Conservation (phyloP, 2,329 filamentous ascomycete genomes). For the Teratosphaeria nubilosa region DNA sequence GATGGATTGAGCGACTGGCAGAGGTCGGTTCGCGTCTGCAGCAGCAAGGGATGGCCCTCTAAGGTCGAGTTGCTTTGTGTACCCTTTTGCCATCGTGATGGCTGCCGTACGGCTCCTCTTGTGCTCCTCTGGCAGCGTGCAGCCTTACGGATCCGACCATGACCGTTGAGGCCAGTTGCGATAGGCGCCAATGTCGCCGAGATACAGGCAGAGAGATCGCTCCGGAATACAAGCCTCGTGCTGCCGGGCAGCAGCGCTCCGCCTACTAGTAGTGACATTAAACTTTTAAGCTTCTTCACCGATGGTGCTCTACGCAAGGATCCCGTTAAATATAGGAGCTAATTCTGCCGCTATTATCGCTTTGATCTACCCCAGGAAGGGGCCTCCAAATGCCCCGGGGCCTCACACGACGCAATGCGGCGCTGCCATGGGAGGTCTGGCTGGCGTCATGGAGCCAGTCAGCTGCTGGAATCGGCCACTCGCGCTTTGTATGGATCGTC, state of each 20-base stretch:
- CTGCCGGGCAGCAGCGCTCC: not conserved
- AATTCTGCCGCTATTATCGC: constrained; percentile 12
- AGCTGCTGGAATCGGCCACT: constrained; percentile 13
- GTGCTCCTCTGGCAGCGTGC: constrained; percentile 4
- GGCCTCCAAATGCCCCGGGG: constrained; percentile 9
- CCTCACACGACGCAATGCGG: constrained; percentile 23
- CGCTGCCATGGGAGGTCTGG: constrained; percentile 20
- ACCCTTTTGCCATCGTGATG: constrained; percentile 11
- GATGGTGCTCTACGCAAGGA: constrained; percentile 6
- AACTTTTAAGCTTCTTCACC: constrained; percentile 13
- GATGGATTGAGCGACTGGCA: constrained; percentile 6
- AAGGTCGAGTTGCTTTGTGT: constrained; percentile 8
- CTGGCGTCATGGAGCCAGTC: constrained; percentile 23
- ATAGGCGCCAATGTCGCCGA: not conserved
- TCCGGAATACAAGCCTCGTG: not conserved
- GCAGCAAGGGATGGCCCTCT: constrained; percentile 12
- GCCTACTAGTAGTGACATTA: constrained; percentile 7
- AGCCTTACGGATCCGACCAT: constrained; percentile 1
- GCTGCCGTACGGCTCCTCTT: constrained; percentile 11
- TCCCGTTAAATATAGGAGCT: constrained; percentile 14
- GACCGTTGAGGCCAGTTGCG: not conserved
- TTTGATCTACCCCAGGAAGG: constrained; percentile 10
- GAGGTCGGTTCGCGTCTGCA: constrained; percentile 5
- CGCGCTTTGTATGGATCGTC: constrained; percentile 10
- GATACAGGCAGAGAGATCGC: not conserved